These are phyloP conservation scores for Breynia disticha DNA, from an alignment of 441 rosid genomes.

Conservation along the genomic window DNA sequence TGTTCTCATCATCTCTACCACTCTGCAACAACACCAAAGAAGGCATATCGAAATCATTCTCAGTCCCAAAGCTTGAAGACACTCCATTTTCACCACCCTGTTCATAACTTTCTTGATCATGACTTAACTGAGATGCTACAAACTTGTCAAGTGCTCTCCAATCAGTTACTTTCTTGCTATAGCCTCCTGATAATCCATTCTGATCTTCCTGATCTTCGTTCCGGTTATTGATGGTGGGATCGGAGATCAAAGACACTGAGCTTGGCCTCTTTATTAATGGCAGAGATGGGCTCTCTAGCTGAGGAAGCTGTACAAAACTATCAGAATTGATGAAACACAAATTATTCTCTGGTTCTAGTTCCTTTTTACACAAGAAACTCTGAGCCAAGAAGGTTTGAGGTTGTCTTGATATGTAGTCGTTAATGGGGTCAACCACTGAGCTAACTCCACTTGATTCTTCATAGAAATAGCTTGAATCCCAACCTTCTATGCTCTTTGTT, in stretches of 20 bases:
- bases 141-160: slow-evolving; percentile 94
- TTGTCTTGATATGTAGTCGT: slow-evolving; percentile 44
- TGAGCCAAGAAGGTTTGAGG: slow-evolving; percentile 27
- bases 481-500: slow-evolving; percentile 39
- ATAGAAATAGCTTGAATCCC: slow-evolving; percentile 60
- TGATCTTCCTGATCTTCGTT: slow-evolving; percentile 22
- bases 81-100: slow-evolving; percentile 9
- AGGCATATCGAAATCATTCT: slow-evolving; percentile 25
- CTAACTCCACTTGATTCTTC: slow-evolving; percentile 39
- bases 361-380: slow-evolving; percentile 50
- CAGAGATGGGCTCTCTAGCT: slow-evolving; percentile 64
- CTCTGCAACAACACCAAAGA: slow-evolving; percentile 37
- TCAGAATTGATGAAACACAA: slow-evolving; percentile 30
- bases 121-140: slow-evolving; percentile 82
- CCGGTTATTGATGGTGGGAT: slow-evolving; percentile 16
- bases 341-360: slow-evolving; percentile 30
- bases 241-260: slow-evolving; percentile 30
- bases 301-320: slow-evolving; percentile 51
- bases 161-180: slow-evolving; percentile 46
- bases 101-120: slow-evolving; percentile 37
- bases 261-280: slow-evolving; percentile 41
- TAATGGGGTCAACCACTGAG: slow-evolving; percentile 43
- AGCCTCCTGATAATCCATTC: slow-evolving; percentile 6
- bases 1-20: slow-evolving; percentile 40
- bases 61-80: slow-evolving; percentile 20